These are phyloP conservation scores for Camellia oleifera DNA, from an alignment of 179 eudicot species.

Conservation along the genomic window DNA sequence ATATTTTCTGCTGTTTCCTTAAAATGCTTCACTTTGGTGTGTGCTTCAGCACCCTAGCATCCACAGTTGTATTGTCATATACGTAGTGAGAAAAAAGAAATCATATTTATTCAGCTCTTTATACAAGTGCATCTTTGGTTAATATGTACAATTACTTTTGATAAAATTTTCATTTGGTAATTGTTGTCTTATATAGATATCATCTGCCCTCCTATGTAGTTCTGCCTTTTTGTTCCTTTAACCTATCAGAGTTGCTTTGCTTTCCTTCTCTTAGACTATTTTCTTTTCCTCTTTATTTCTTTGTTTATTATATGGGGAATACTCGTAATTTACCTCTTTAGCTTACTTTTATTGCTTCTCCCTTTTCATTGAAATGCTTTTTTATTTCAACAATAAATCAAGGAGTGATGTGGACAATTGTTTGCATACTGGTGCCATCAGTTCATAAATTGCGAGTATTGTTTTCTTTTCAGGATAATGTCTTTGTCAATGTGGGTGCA, in stretches of 20 bases:
- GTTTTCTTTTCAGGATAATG: conserved; percentile 37
- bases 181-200: background rate
- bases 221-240: background rate
- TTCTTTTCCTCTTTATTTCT: background rate
- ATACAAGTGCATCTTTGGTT: background rate
- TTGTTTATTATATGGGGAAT: background rate
- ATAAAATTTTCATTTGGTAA: background rate
- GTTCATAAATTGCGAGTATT: background rate
- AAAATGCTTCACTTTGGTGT: background rate
- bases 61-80: background rate
- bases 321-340: background rate
- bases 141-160: background rate
- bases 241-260: too few species aligned
- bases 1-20: background rate
- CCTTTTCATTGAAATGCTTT: background rate
- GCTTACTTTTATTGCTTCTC: background rate
- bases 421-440: background rate
- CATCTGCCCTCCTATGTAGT: background rate
- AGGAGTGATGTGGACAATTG: background rate
- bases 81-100: background rate
- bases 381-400: background rate
- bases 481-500: conserved; percentile 42
- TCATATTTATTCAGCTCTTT: background rate
- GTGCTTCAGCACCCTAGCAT: background rate
- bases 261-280: too few species aligned